Conservation (phyloP, 2,329 filamentous ascomycete species). For the Nakataea oryzae region DNA sequence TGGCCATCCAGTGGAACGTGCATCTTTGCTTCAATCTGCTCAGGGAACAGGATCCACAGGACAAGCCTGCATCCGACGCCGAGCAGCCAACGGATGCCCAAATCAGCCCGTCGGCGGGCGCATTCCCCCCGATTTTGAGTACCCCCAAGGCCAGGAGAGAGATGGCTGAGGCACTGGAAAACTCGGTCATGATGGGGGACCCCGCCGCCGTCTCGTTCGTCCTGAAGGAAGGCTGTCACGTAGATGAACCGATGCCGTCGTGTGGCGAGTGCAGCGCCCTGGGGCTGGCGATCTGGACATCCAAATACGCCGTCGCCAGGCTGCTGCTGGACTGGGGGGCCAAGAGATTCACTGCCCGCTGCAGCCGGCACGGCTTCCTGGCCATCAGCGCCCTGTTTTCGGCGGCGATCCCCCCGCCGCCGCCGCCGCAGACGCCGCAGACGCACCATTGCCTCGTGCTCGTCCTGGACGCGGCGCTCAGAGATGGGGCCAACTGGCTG, state of each 20-base stretch:
- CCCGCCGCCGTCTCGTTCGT: not conserved
- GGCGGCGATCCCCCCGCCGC: not conserved
- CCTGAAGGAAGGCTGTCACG: not conserved
- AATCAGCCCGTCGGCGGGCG: not conserved
- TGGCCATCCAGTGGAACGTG: not conserved
- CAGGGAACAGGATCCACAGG: not conserved
- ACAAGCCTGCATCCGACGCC: not conserved
- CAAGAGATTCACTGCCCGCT: not conserved
- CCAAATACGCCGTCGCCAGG: not conserved
- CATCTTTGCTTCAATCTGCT: not conserved
- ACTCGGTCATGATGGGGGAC: not conserved
- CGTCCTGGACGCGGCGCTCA: not conserved
- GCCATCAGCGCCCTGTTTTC: not conserved
- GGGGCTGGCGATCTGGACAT: not conserved
- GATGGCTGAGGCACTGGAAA: not conserved
- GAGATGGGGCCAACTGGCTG: slow-evolving; percentile 1
- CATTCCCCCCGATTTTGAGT: not conserved
- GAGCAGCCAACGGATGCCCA: not conserved
- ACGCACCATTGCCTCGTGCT: not conserved
- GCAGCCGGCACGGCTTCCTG: not conserved
- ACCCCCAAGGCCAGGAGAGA: not conserved
- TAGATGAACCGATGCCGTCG: not conserved
- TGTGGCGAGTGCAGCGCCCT: slow-evolving; percentile 1
- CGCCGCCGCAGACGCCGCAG: too few species aligned
- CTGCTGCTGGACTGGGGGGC: slow-evolving; percentile 5